phyloP scores from a whole-genome alignment of 495 filamentous ascomycete species.

The Melanomma pulvis-pyrius region DNA sequence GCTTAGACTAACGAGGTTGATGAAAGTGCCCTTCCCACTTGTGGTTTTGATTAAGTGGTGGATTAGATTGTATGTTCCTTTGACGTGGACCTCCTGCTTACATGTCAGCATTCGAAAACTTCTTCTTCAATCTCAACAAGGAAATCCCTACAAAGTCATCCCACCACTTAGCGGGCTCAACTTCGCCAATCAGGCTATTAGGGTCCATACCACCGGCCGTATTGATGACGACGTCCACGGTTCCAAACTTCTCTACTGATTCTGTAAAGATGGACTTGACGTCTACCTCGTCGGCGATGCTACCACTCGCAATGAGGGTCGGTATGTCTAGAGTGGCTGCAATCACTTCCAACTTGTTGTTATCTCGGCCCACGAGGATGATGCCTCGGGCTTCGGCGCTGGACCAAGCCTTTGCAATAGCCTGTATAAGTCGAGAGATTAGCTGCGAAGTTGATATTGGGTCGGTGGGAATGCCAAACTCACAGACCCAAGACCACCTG shows the following conservation, averaged over 20 bases:
- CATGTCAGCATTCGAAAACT: not conserved
- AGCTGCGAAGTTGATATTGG: not conserved
- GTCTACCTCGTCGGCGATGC: slow-evolving; percentile 43
- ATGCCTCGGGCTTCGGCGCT: slow-evolving; percentile 48
- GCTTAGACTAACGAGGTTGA: slow-evolving; percentile 48
- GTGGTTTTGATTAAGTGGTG: slow-evolving; percentile 46
- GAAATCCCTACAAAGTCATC: slow-evolving; percentile 16
- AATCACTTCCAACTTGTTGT: slow-evolving; percentile 40
- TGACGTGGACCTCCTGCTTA: slow-evolving; percentile 51
- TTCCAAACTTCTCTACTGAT: slow-evolving; percentile 44
- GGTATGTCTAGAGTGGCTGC: slow-evolving; percentile 43
- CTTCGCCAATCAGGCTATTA: slow-evolving; percentile 1
- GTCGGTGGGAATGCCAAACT: not conserved
- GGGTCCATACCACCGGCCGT: slow-evolving; percentile 18
- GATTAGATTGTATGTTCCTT: slow-evolving; percentile 49
- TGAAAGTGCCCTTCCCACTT: slow-evolving; percentile 41
- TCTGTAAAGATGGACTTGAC: slow-evolving; percentile 45
- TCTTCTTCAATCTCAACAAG: not conserved
- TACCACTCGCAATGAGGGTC: slow-evolving; percentile 40
- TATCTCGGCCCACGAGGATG: slow-evolving; percentile 48
- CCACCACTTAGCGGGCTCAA: slow-evolving; percentile 16
- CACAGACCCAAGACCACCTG: slow-evolving; percentile 49
- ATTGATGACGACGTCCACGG: slow-evolving; percentile 29
- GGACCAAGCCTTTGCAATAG: slow-evolving; percentile 50
- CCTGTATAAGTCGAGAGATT: slow-evolving; percentile 29